phyloP scores from a whole-genome alignment of 441 rosid species.

The Populus hybrid region DNA sequence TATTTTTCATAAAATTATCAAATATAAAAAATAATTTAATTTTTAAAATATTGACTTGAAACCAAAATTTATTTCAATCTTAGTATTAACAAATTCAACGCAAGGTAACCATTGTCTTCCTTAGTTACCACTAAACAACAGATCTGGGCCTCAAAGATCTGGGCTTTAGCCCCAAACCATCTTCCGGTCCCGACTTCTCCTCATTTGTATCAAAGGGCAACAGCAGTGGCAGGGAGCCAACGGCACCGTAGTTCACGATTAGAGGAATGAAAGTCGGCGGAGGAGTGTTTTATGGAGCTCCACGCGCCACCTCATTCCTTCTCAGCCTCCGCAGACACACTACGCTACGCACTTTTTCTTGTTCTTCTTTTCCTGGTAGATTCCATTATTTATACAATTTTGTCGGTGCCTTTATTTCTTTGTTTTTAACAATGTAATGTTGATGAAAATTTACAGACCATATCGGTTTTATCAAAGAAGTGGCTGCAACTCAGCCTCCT shows the following conservation, averaged over 20 bases:
- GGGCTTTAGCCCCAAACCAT: not conserved
- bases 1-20: no score
- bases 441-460: conserved; percentile 43
- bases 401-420: not conserved
- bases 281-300: conserved; percentile 31
- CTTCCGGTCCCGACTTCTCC: not conserved
- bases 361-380: conserved; percentile 38
- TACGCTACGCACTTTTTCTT: conserved; percentile 30
- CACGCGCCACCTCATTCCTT: conserved; percentile 35
- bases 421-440: not conserved
- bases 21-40: no score
- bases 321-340: conserved; percentile 21
- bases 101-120: no score
- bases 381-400: not conserved
- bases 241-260: not conserved
- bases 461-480: conserved; percentile 52
- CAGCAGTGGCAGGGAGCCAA: not conserved
- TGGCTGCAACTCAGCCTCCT: conserved; percentile 73
- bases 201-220: not conserved
- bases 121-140: not conserved
- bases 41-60: no score
- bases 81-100: no score
- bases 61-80: no score
- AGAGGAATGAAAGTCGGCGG: conserved; percentile 34
- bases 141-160: not conserved